Percentiles rank a stretch among this genome's conserved stretches.
phyloP scores from a whole-genome alignment of 1,284 basidiomycete species.

The Quambalaria eucalypti region DNA sequence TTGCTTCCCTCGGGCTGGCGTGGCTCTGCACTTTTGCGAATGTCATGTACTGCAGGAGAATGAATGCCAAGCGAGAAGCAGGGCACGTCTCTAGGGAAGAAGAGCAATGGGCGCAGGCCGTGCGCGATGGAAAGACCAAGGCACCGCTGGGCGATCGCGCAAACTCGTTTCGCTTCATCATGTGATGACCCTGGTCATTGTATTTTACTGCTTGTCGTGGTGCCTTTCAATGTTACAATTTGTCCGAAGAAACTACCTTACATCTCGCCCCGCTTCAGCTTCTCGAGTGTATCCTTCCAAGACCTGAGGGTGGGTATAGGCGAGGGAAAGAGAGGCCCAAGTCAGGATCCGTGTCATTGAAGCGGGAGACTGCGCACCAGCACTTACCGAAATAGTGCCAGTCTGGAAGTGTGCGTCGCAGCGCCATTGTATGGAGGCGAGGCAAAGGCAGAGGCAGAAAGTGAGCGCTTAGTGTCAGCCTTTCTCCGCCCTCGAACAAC shows the following conservation, averaged over 20 bases:
- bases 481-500: neutral
- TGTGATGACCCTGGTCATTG: no score
- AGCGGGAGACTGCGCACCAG: neutral
- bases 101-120: no score
- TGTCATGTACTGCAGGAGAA: conserved; percentile 28
- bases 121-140: no score
- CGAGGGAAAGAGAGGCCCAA: neutral
- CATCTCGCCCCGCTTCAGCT: conserved; percentile 17
- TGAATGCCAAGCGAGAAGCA: no score
- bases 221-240: no score
- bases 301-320: conserved; percentile 22
- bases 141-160: no score
- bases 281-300: conserved; percentile 31
- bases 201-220: no score
- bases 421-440: neutral
- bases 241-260: neutral
- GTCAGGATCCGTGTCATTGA: neutral
- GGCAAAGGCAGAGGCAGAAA: neutral
- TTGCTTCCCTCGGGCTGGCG: conserved; percentile 34
- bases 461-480: neutral
- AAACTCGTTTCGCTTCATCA: no score
- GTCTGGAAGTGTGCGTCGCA: neutral
- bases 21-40: conserved; percentile 36
- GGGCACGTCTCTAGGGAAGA: no score
- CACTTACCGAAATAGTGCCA: neutral